phyloP scores from a whole-genome alignment of 2,329 filamentous ascomycete genomes.

The Colletotrichum sp. region DNA sequence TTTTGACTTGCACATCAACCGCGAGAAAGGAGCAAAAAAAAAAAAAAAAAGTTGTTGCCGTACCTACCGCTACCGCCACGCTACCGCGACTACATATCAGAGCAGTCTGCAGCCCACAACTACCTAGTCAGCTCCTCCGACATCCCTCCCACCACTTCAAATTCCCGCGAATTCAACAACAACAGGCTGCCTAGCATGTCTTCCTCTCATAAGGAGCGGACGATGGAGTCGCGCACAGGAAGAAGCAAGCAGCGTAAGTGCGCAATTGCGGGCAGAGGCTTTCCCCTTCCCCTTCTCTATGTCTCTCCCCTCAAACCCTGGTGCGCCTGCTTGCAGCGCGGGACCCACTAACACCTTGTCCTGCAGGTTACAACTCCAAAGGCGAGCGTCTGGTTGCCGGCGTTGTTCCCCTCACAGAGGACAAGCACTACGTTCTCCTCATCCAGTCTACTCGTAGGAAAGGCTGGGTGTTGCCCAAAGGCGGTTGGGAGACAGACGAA shows the following conservation, averaged over 20 bases:
- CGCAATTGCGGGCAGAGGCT: conserved; percentile 14
- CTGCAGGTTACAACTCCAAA: conserved; percentile 84
- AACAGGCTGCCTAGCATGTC: conserved; percentile 16
- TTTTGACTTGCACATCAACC: conserved; percentile 5
- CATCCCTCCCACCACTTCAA: background rate
- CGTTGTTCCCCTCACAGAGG: conserved; percentile 85
- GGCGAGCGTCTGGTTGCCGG: conserved; percentile 96
- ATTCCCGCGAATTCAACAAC: background rate
- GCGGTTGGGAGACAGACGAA: conserved; percentile 97
- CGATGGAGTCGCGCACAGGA: conserved; percentile 78
- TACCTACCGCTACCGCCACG: background rate
- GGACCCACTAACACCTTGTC: conserved; percentile 41
- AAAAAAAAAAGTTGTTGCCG: conserved; percentile 7
- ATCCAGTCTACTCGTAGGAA: conserved; percentile 92
- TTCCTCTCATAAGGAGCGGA: conserved; percentile 43
- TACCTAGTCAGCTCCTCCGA: background rate
- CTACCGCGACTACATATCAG: background rate
- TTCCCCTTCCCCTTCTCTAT: background rate
- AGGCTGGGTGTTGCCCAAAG: conserved; percentile 97
- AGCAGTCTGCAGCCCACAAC: conserved; percentile 7
- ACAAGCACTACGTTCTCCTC: conserved; percentile 87
- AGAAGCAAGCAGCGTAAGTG: conserved; percentile 83
- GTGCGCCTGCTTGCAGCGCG: conserved; percentile 22
- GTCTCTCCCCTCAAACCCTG: conserved; percentile 15
- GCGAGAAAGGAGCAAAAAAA: background rate